Evolutionary conservation across 2,329 filamentous ascomycete genomes (phyloP).

Genomic region (Aspergillus amoenus): DNA sequence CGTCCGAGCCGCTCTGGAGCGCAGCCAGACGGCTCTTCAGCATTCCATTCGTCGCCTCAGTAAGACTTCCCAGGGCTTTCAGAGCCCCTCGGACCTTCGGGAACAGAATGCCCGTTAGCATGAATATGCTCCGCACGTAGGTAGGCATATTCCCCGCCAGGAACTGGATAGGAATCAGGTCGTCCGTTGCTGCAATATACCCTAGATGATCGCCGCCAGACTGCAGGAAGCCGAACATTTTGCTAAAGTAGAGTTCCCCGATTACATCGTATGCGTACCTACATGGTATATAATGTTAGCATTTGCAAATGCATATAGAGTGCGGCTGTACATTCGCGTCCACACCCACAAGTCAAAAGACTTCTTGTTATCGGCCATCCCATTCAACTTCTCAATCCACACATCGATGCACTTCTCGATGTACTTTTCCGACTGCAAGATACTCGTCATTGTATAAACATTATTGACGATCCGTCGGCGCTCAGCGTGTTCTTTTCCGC

Average conservation of each 20-base stretch:
- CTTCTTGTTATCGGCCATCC: constrained; percentile 13
- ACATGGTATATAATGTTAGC: too few relatives aligned
- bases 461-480: constrained; percentile 25
- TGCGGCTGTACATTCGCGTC: constrained; percentile 22
- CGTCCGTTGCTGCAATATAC: constrained; percentile 39
- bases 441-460: constrained; percentile 27
- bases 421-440: constrained; percentile 27
- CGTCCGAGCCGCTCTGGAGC: constrained; percentile 2
- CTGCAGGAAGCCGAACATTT: constrained; percentile 45
- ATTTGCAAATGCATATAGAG: not conserved
- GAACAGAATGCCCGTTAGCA: constrained; percentile 26
- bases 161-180: constrained; percentile 31
- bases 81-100: constrained; percentile 25
- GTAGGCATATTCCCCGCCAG: constrained; percentile 29
- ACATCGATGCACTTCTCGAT: constrained; percentile 24
- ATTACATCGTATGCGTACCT: constrained; percentile 48
- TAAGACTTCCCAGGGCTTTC: constrained; percentile 26
- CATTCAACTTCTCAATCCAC: constrained; percentile 19
- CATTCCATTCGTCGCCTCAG: constrained; percentile 24
- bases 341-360: constrained; percentile 26
- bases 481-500: constrained; percentile 25
- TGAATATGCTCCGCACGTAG: constrained; percentile 28
- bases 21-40: constrained; percentile 23
- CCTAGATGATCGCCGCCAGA: constrained; percentile 38
- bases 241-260: constrained; percentile 42